These are phyloP conservation scores for Globisporangium splendens DNA, from an alignment of 352 stramenopile genomes.

Conservation along the genomic window DNA sequence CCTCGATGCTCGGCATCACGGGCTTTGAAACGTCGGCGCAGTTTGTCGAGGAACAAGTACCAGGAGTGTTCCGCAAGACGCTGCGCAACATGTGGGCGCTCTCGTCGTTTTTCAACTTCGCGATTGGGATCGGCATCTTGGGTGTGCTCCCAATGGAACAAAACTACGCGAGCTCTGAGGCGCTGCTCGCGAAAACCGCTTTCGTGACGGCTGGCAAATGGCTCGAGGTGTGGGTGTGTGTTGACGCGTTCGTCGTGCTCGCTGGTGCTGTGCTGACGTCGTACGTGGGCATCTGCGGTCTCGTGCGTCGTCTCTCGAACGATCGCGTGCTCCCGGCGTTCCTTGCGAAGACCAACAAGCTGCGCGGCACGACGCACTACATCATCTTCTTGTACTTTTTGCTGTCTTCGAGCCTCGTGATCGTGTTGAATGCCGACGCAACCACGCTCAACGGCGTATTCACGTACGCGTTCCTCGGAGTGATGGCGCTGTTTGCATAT, in stretches of 20 bases:
- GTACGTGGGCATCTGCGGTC: constrained; percentile 75
- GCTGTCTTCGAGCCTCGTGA: constrained; percentile 58
- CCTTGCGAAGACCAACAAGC: constrained; percentile 51
- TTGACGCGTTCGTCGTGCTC: constrained; percentile 88
- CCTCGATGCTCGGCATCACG: constrained; percentile 84
- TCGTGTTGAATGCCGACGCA: constrained; percentile 70
- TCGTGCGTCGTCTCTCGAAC: constrained; percentile 65
- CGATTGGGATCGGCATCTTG: constrained; percentile 36
- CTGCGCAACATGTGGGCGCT: constrained; percentile 76
- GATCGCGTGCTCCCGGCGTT: constrained; percentile 62
- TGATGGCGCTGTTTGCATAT: constrained; percentile 81
- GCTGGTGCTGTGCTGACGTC: constrained; percentile 81
- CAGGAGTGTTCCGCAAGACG: constrained; percentile 75
- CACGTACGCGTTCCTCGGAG: constrained; percentile 76
- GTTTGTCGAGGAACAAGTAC: constrained; percentile 83
- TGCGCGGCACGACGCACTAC: constrained; percentile 66
- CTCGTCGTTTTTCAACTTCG: constrained; percentile 80
- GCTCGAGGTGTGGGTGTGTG: constrained; percentile 47
- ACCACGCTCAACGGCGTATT: constrained; percentile 76
- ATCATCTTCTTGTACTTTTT: constrained; percentile 74
- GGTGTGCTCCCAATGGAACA: constrained; percentile 64
- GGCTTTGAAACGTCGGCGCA: constrained; percentile 87
- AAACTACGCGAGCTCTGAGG: constrained; percentile 46
- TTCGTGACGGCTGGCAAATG: constrained; percentile 28
- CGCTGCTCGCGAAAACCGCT: constrained; percentile 68